Conservation (phyloP, 768 basidiomycete genomes). For the Suillus decipiens region DNA sequence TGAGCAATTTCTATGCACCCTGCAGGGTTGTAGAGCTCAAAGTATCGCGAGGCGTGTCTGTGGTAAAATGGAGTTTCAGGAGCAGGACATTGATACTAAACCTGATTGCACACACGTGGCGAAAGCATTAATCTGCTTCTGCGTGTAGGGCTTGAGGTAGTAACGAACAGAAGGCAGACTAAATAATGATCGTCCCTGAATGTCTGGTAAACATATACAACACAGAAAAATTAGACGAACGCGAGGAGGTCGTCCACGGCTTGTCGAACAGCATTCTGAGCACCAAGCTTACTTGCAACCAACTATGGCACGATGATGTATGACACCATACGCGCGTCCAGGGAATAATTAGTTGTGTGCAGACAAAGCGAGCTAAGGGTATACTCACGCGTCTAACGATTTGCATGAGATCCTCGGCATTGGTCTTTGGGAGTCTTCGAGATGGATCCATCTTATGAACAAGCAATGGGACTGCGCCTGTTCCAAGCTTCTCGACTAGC, state of each 20-base stretch:
- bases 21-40: slow-evolving; percentile 81
- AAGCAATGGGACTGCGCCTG: slow-evolving; percentile 73
- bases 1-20: slow-evolving; percentile 88
- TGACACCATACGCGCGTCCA: slow-evolving; percentile 26
- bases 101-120: slow-evolving; percentile 70
- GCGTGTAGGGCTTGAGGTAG: slow-evolving; percentile 72
- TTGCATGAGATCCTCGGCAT: slow-evolving; percentile 63
- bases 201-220: slow-evolving; percentile 21
- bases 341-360: slow-evolving; percentile 18
- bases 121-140: slow-evolving; percentile 89
- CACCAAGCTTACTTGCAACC: slow-evolving; percentile 54
- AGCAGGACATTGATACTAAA: slow-evolving; percentile 28
- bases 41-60: slow-evolving; percentile 87
- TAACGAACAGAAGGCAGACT: slow-evolving; percentile 77
- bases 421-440: slow-evolving; percentile 75
- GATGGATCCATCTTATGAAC: slow-evolving; percentile 90
- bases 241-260: slow-evolving; percentile 78
- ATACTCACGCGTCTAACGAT: slow-evolving; percentile 75
- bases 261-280: slow-evolving; percentile 61
- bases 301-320: slow-evolving; percentile 42
- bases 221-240: slow-evolving; percentile 48
- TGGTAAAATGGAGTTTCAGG: slow-evolving; percentile 25
- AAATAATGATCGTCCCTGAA: slow-evolving; percentile 24
- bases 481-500: slow-evolving; percentile 86
- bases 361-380: slow-evolving; percentile 28